phyloP scores from a whole-genome alignment of 345 rosid species.

The Corchorus capsularis region DNA sequence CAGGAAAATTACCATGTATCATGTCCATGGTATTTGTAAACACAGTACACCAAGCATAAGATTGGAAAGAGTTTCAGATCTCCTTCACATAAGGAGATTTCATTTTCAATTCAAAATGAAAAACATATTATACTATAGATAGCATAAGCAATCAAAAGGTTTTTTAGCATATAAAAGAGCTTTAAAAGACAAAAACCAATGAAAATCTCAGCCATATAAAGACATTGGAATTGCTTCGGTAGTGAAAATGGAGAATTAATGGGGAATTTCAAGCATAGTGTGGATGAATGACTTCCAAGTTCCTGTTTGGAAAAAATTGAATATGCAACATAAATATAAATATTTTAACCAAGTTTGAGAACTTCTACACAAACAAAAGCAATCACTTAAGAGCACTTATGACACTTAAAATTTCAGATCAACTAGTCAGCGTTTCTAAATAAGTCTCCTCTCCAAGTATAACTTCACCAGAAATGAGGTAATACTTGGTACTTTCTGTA shows the following conservation, averaged over 20 bases:
- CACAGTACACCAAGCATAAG: not conserved
- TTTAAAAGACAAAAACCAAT: not conserved
- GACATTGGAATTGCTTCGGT: not conserved
- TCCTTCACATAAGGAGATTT: not conserved
- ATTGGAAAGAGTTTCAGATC: slow-evolving; percentile 6
- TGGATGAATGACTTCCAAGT: not conserved
- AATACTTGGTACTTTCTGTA: not conserved
- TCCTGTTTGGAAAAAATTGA: not conserved
- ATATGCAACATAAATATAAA: too few relatives aligned
- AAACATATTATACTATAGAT: not conserved
- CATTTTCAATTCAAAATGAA: not conserved
- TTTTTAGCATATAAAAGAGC: not conserved
- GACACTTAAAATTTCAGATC: not conserved
- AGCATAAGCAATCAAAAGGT: slow-evolving; percentile 1
- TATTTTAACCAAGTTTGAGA: not conserved
- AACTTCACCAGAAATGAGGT: not conserved
- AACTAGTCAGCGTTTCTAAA: not conserved
- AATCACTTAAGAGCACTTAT: not conserved
- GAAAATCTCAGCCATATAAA: not conserved
- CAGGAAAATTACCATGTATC: not conserved
- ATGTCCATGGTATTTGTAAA: not conserved
- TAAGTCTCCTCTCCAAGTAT: not conserved
- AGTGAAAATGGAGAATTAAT: not conserved
- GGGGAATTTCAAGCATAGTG: not conserved
- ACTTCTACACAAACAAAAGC: not conserved